Conservation (phyloP, 2,329 filamentous ascomycete species). For the Calonectria pauciramosa region DNA sequence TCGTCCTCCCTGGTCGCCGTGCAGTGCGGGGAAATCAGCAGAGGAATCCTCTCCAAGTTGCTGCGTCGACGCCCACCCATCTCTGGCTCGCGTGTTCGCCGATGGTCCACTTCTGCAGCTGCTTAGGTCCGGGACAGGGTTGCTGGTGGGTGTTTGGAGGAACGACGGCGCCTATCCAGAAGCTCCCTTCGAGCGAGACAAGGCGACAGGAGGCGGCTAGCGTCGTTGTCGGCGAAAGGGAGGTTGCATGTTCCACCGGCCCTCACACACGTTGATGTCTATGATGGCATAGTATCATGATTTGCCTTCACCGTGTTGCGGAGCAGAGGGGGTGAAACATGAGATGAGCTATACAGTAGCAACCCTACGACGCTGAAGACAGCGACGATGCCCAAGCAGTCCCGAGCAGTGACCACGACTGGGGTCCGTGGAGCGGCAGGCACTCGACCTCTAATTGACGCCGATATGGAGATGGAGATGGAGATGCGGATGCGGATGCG, state of each 20-base stretch:
- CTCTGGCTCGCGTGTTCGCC: conserved; percentile 26
- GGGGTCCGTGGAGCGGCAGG: conserved; percentile 11
- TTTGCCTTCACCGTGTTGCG: conserved; percentile 6
- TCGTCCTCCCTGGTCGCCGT: conserved; percentile 10
- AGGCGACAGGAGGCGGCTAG: conserved; percentile 32
- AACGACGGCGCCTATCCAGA: conserved; percentile 24
- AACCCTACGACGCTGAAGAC: neutral
- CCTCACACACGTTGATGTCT: conserved; percentile 23
- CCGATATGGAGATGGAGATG: conserved; percentile 16
- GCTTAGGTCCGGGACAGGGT: conserved; percentile 12
- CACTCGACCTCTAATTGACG: conserved; percentile 20
- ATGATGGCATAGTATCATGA: conserved; percentile 21
- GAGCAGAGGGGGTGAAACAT: conserved; percentile 30
- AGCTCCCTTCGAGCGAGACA: conserved; percentile 47
- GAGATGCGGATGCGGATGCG: conserved; percentile 12
- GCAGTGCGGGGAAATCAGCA: conserved; percentile 32
- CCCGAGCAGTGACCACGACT: neutral
- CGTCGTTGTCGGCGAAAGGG: conserved; percentile 43
- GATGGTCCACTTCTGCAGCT: conserved; percentile 20
- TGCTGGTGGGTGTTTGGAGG: conserved; percentile 15
- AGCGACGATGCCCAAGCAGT: conserved; percentile 9
- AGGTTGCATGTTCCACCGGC: conserved; percentile 39
- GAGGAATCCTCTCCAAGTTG: conserved; percentile 16
- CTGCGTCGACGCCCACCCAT: conserved; percentile 9
- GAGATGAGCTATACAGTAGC: neutral